Base-by-base conservation (phyloP, 2,329 filamentous ascomycete genomes). In the Trichoderma sp. region DNA sequence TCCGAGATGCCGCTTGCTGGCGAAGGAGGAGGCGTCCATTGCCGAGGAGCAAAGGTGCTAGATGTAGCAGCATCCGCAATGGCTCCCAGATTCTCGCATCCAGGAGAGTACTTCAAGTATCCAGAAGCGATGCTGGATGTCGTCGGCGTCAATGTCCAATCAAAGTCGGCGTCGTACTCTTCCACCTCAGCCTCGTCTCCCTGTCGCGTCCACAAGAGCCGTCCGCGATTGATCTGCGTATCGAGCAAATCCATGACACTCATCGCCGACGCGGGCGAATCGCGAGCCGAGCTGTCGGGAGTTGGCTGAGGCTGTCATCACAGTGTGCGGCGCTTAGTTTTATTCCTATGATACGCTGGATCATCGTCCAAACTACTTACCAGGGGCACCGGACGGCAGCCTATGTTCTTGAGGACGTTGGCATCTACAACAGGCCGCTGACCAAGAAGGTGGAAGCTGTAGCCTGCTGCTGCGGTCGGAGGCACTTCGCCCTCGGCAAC, bases 401-500 rank as follows among this genome's bases (percentile, higher is more conserved):
- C 81, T 17, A 84, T 74, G 5, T 77, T 74, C 60, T 70, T 76
- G 30, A 83, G 64, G 12, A 80, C 64, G 1, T 72, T 68, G 15
- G 75, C 77, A 66, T 82, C 72, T 14, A 76, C 72, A 5, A 83
- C 65, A 1, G 83, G 84, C n/a, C 83, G 74, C 7, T 72, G 70
- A 28, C 78, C 71, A 41, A 77, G 59, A 6, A 77, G 69, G 57
- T 83, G 78, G 66, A 87, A 87, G 15, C 84, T 81, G 68, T 80
- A 87, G 1, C 83, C 85, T 1, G 78, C 75, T 7, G 81, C 81
- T 5, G 80, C 81, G 5, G 79, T 81, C 5, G 83, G 77, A 0
- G 80, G 79, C 3, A 86, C 74, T 55, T 85, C 81, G 7, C 78
- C 83, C 24, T 81, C 73, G n/a, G 76, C 72, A 24, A 87, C 75